Percentiles rank a stretch among this genome's conserved stretches.
Conservation (phyloP, 179 eudicot genomes). For the Patellifolia procumbens region DNA sequence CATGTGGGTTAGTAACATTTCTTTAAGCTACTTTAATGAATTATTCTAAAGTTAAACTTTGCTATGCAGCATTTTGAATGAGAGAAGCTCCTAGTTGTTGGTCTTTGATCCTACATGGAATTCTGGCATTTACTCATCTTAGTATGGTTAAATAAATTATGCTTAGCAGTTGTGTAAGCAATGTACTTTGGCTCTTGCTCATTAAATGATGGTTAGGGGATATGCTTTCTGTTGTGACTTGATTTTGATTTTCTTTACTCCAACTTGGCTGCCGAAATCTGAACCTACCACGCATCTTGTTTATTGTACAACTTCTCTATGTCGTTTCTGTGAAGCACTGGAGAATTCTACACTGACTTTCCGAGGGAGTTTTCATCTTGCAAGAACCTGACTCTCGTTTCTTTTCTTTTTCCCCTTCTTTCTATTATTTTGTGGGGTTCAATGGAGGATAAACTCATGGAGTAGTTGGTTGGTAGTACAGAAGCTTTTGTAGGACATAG, state of each 20-base stretch:
- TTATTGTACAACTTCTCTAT: neutral
- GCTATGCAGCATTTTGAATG: neutral
- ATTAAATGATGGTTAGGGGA: neutral
- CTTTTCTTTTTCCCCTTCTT: no score
- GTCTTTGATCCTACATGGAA: neutral
- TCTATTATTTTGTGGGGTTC: neutral
- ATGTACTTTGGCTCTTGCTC: neutral
- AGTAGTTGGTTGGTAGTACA: no score
- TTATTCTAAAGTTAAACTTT: neutral
- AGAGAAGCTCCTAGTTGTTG: constrained; percentile 2
- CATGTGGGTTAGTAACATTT: constrained; percentile 77
- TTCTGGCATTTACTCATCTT: neutral
- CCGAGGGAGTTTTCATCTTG: neutral
- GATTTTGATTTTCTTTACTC: neutral
- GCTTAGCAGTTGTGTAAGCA: neutral
- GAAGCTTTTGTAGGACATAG: no score
- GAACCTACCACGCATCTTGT: neutral
- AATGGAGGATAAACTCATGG: no score
- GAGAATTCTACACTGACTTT: neutral
- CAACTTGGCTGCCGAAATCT: neutral
- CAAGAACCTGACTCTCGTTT: no score
- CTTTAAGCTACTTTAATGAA: neutral
- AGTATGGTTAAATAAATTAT: neutral
- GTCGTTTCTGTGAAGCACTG: neutral
- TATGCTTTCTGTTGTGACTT: neutral